A percentile compares a stretch with the other conserved stretches of the same genome.
These are phyloP conservation scores for Pythium volutum DNA, from an alignment of 352 stramenopile genomes.

Conservation along the genomic window DNA sequence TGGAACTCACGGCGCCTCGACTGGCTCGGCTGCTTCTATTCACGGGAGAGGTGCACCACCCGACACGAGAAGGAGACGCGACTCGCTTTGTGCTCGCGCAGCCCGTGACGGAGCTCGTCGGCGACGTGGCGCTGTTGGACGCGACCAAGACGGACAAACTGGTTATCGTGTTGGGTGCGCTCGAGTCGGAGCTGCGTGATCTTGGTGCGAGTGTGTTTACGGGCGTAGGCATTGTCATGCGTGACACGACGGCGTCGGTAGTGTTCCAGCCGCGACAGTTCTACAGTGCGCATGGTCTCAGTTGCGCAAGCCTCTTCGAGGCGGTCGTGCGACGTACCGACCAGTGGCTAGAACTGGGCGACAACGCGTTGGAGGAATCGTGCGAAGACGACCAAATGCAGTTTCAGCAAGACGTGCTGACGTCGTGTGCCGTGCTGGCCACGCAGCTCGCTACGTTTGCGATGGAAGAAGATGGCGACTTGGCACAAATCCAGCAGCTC, in stretches of 20 bases:
- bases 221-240: constrained; percentile 7
- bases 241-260: not conserved
- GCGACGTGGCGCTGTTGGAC: constrained; percentile 16
- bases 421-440: constrained; percentile 4
- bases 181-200: constrained; percentile 17
- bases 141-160: constrained; percentile 8
- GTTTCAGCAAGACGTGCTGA: constrained; percentile 20
- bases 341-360: constrained; percentile 8
- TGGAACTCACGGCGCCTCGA: constrained; percentile 3
- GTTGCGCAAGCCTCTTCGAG: constrained; percentile 5
- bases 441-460: constrained; percentile 22
- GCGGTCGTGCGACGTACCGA: constrained; percentile 3
- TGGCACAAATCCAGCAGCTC: constrained; percentile 16
- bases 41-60: constrained; percentile 7
- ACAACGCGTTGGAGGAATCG: not conserved
- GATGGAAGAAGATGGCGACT: constrained; percentile 22
- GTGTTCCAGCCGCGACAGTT: constrained; percentile 17
- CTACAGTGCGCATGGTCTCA: constrained; percentile 16
- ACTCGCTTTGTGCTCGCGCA: constrained; percentile 16
- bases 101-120: constrained; percentile 11
- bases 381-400: constrained; percentile 24
- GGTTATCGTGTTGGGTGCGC: constrained; percentile 13
- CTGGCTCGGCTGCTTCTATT: constrained; percentile 23
- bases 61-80: not conserved
- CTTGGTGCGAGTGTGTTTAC: constrained; percentile 20